A percentile compares a stretch with the other conserved stretches of the same genome.
These are phyloP conservation scores for Cydonia oblonga DNA, from an alignment of 331 rosid species.

Conservation along the genomic window DNA sequence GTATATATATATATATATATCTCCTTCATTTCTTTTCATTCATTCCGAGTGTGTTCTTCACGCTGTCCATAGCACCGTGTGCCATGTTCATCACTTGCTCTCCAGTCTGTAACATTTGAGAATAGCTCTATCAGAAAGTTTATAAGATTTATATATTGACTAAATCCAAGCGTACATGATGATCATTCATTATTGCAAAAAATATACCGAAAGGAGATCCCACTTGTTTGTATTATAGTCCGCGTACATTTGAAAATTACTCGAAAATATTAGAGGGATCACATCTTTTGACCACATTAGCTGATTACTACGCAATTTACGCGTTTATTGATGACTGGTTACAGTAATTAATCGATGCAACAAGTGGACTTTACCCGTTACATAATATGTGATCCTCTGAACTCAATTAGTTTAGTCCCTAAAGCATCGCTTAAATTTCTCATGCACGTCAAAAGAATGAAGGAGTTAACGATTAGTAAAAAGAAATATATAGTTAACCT, in stretches of 20 bases:
- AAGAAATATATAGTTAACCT: conserved; percentile 23
- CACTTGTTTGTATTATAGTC: neutral
- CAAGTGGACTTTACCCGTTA: neutral
- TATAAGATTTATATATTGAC: neutral
- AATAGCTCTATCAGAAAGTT: neutral
- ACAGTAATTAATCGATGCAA: too few species aligned
- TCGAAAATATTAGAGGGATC: neutral
- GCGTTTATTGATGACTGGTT: too few species aligned
- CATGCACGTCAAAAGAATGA: neutral
- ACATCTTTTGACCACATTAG: too few species aligned
- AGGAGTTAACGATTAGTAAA: neutral
- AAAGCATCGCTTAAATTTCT: neutral
- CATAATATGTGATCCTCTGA: neutral
- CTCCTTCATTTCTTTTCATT: conserved; percentile 22
- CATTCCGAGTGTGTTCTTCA: conserved; percentile 59
- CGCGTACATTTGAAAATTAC: neutral
- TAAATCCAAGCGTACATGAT: too few species aligned
- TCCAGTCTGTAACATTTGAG: conserved; percentile 33
- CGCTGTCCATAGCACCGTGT: conserved; percentile 45
- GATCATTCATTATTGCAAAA: too few species aligned
- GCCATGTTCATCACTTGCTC: conserved; percentile 55
- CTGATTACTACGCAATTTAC: neutral
- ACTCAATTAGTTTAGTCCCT: neutral
- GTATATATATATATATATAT: too few species aligned
- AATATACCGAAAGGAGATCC: neutral